A percentile compares a stretch with the other conserved stretches of the same genome.
These are phyloP conservation scores for Exophiala mesophila DNA, from an alignment of 2,329 filamentous ascomycete species.

Conservation along the genomic window DNA sequence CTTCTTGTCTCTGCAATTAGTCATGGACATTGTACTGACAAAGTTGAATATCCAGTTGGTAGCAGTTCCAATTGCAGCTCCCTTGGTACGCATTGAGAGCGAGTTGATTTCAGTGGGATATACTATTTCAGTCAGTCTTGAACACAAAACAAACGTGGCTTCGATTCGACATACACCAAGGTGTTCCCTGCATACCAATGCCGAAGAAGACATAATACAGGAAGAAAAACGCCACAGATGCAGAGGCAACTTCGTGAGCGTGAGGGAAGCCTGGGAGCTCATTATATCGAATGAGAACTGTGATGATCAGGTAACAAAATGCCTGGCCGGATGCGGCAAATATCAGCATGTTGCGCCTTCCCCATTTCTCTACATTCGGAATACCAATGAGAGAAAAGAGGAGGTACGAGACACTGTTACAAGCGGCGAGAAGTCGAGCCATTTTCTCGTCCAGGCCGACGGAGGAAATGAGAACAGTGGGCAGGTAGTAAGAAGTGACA, in stretches of 20 bases:
- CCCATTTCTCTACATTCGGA: slow-evolving; percentile 47
- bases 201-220: slow-evolving; percentile 53
- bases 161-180: slow-evolving; percentile 30
- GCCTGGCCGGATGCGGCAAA: slow-evolving; percentile 51
- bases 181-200: slow-evolving; percentile 46
- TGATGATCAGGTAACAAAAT: slow-evolving; percentile 50
- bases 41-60: slow-evolving; percentile 50
- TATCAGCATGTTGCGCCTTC: slow-evolving; percentile 57
- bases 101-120: slow-evolving; percentile 50
- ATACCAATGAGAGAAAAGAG: slow-evolving; percentile 46
- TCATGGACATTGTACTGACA: too few relatives aligned
- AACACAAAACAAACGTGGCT: not conserved
- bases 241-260: slow-evolving; percentile 26
- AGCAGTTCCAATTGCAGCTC: slow-evolving; percentile 46
- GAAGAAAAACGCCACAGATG: slow-evolving; percentile 49
- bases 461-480: slow-evolving; percentile 55
- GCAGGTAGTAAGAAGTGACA: slow-evolving; percentile 45
- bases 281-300: slow-evolving; percentile 44
- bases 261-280: slow-evolving; percentile 33
- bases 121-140: slow-evolving; percentile 22
- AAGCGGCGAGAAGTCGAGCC: slow-evolving; percentile 52
- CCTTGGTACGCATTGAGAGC: slow-evolving; percentile 46
- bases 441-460: slow-evolving; percentile 51
- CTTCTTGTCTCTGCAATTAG: too few relatives aligned
- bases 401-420: slow-evolving; percentile 49